Base-by-base conservation (phyloP, 163 green algal genomes). In the Scenedesmus sp. region DNA sequence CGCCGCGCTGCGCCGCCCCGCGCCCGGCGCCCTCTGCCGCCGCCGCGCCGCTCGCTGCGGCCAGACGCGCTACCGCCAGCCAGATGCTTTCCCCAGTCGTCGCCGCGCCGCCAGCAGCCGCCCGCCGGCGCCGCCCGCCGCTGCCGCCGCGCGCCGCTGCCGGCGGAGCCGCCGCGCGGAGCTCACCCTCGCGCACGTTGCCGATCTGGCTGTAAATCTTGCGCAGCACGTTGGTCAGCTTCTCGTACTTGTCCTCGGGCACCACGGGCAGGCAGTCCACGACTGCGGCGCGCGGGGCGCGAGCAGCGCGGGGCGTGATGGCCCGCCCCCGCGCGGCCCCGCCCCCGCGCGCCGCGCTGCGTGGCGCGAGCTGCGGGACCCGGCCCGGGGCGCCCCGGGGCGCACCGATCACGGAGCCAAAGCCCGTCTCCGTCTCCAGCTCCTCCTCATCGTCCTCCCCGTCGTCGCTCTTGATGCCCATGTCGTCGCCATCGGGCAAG, bases 191-290 rank as follows among this genome's bases (percentile, higher is more conserved):
- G 14, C 88, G 83, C 51, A 98, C 90, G 65, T 63, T 87, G 48
- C 95, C 94, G 39, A 95, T 90, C 62, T 95, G 90, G 57, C 85
- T 66, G 70, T 95, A 96, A 44, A 99, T 92, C 82, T 96, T 98
- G 39, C 84, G 91, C 14, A 99, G 74, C 28, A 99, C 92, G 34
- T 67, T 88, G 14, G 83, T 83, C 63, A 99, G 92, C 89, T 98
- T 99, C 0, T 98, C 95, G 62, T 93, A 92, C 87, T 99, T 99
- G 73, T 97, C 95, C 24, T 87, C 78, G 13, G 87, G 77, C 24
- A 98, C 93, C 44, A 93, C 78, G 7, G 97, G 97, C 65, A 99
- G 77, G 82, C 97, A 95, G 74, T 98, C 93, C 31, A 99, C 94
- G 18, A 98, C 95, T 97, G 88, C 83, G 81, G 33, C 7, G 7